Evolutionary conservation across 1,139 yeast species (phyloP).

Genomic region (Protomyces gravidus): DNA sequence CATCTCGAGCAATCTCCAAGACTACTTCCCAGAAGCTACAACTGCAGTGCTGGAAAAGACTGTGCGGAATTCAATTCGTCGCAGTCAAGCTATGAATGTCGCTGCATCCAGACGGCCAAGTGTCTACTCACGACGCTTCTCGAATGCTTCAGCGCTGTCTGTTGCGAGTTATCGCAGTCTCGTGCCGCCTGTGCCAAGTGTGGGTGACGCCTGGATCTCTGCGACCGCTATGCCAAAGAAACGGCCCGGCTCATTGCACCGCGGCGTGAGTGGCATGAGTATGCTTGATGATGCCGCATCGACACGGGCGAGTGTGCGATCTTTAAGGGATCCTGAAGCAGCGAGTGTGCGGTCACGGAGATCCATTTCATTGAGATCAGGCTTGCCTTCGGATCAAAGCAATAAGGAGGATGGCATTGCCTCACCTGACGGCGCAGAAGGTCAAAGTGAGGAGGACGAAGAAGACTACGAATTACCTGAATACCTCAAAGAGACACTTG

Average conservation of each 20-base stretch:
- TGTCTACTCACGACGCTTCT: conserved; percentile 3
- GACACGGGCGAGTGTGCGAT: conserved; percentile 1
- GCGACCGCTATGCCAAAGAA: conserved; percentile 11
- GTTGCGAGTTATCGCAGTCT: conserved; percentile 17
- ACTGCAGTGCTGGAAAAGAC: conserved; percentile 71
- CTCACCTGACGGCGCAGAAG: conserved; percentile 26
- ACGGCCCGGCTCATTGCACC: conserved; percentile 19
- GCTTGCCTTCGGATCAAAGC: neutral
- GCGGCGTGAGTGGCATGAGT: conserved; percentile 5
- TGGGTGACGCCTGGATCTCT: conserved; percentile 27
- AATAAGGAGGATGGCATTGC: neutral
- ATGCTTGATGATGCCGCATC: neutral
- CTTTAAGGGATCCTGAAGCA: neutral
- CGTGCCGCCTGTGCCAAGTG: conserved; percentile 18
- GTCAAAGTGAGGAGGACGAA: conserved; percentile 36
- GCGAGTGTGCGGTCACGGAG: conserved; percentile 1
- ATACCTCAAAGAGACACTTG: conserved; percentile 26
- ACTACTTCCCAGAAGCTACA: conserved; percentile 84
- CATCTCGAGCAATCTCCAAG: conserved; percentile 82
- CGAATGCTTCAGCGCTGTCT: conserved; percentile 11
- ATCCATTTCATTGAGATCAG: neutral
- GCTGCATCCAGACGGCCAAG: conserved; percentile 1
- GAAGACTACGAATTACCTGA: conserved; percentile 33
- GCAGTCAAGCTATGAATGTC: conserved; percentile 38
- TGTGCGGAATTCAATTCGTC: conserved; percentile 74